These are phyloP conservation scores for Ilex paraguariensis DNA, from an alignment of 305 asterid species.

Conservation along the genomic window DNA sequence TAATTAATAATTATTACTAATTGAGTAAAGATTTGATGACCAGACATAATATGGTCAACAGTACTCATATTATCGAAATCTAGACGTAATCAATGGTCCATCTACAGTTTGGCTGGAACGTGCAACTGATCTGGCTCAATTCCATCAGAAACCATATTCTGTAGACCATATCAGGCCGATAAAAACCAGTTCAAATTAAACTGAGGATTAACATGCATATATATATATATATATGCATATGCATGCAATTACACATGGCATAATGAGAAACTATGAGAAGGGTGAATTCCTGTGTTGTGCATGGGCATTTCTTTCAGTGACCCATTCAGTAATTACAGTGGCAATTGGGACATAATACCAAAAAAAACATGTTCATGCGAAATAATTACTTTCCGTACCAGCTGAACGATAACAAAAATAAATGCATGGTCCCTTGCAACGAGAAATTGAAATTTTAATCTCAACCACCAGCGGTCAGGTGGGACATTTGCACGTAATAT, in stretches of 20 bases:
- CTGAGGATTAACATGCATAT: background rate
- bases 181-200: background rate
- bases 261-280: too few species aligned
- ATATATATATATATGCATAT: too few species aligned
- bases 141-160: background rate
- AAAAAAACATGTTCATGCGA: conserved; percentile 3
- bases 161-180: background rate
- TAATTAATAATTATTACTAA: background rate
- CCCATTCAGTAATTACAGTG: conserved; percentile 4
- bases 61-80: background rate
- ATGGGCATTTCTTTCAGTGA: background rate
- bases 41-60: too few species aligned
- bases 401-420: conserved; percentile 88
- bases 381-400: conserved; percentile 53
- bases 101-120: background rate
- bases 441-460: conserved; percentile 92
- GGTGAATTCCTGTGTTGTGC: background rate
- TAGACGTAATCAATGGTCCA: background rate
- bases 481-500: conserved; percentile 96
- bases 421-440: conserved; percentile 96
- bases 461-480: conserved; percentile 99
- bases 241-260: too few species aligned
- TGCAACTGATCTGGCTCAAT: background rate
- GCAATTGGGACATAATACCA: background rate
- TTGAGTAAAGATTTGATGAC: background rate